These are phyloP conservation scores for Wickerhamomyces ciferrii DNA, from an alignment of 805 yeast genomes.

Conservation along the genomic window DNA sequence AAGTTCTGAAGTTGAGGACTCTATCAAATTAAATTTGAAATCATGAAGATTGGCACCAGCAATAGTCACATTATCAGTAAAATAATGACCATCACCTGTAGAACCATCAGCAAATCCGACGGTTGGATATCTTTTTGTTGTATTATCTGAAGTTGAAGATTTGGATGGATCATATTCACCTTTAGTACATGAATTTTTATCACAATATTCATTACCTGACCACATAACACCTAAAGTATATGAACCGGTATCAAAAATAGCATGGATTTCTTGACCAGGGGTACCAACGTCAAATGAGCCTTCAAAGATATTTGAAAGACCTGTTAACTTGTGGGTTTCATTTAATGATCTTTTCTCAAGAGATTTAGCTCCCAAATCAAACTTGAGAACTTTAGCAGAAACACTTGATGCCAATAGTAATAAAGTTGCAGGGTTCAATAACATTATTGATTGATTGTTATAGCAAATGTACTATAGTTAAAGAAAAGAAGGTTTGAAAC, in stretches of 20 bases:
- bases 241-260: constrained; percentile 16
- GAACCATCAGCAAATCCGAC: constrained; percentile 8
- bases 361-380: background rate
- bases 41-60: constrained; percentile 4
- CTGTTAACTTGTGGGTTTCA: background rate
- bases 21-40: constrained; percentile 2
- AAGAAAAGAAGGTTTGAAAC: background rate
- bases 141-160: background rate
- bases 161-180: constrained; percentile 1
- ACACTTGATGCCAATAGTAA: background rate
- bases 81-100: constrained; percentile 1
- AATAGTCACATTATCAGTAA: constrained; percentile 6
- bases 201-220: background rate
- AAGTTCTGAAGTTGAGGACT: constrained; percentile 1
- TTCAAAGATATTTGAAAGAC: background rate
- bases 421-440: background rate
- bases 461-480: no score
- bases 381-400: background rate
- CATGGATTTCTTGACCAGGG: constrained; percentile 10
- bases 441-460: background rate
- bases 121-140: constrained; percentile 3
- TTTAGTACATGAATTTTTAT: background rate
- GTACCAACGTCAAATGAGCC: constrained; percentile 9
- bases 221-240: constrained; percentile 2
- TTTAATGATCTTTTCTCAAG: background rate